phyloP scores from a whole-genome alignment of 2,329 filamentous ascomycete genomes.

The Verticillium zaregamsianum region DNA sequence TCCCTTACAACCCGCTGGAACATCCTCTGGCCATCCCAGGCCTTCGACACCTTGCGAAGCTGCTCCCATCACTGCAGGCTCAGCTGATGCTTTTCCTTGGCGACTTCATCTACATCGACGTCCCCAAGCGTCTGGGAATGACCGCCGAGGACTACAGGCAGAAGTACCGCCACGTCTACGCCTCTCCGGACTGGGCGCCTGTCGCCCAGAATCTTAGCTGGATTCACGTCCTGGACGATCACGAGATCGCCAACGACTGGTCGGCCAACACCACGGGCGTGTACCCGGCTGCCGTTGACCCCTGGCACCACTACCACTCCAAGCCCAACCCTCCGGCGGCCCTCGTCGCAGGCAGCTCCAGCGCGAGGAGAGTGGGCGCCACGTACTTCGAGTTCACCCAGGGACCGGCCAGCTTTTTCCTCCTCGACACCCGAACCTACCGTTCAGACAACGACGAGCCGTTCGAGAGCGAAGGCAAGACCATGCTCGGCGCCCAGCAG shows the following conservation, averaged over 20 bases:
- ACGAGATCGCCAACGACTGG: slow-evolving; percentile 97
- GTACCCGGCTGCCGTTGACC: slow-evolving; percentile 74
- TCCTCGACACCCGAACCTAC: slow-evolving; percentile 87
- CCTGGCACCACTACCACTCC: slow-evolving; percentile 83
- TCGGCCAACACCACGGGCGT: slow-evolving; percentile 74
- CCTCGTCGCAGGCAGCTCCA: slow-evolving; percentile 39
- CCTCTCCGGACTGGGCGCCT: slow-evolving; percentile 83
- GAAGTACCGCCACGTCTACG: slow-evolving; percentile 94
- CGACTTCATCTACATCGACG: slow-evolving; percentile 88
- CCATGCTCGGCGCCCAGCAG: slow-evolving; percentile 81
- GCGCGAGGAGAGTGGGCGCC: slow-evolving; percentile 42
- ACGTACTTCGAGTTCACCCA: slow-evolving; percentile 90
- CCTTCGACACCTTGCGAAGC: slow-evolving; percentile 69
- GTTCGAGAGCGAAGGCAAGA: slow-evolving; percentile 63
- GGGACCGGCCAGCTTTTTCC: slow-evolving; percentile 89
- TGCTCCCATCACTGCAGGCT: slow-evolving; percentile 66
- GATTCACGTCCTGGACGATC: slow-evolving; percentile 96
- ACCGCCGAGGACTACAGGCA: slow-evolving; percentile 73
- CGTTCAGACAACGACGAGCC: slow-evolving; percentile 64
- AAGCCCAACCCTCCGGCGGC: slow-evolving; percentile 75
- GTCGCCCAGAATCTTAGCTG: slow-evolving; percentile 81
- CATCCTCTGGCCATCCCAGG: slow-evolving; percentile 81
- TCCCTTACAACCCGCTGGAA: slow-evolving; percentile 82
- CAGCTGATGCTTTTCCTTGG: slow-evolving; percentile 81
- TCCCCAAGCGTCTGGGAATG: slow-evolving; percentile 73